phyloP scores from a whole-genome alignment of 352 stramenopile genomes.

The Pythium rhizo-oryzae region DNA sequence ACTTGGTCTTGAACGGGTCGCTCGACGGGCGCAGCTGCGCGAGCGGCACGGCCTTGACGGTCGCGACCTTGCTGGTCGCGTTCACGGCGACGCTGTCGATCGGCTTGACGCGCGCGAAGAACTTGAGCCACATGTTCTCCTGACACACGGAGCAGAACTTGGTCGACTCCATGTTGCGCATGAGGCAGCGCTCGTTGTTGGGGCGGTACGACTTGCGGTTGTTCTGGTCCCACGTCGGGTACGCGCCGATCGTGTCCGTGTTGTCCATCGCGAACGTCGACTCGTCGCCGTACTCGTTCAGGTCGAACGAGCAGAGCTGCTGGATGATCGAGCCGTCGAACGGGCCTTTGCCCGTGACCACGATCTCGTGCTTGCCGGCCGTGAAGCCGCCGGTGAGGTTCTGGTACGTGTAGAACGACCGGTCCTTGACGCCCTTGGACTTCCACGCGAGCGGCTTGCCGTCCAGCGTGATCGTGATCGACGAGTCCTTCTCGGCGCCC shows the following conservation, averaged over 20 bases:
- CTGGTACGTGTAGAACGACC: constrained; percentile 35
- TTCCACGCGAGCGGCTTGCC: constrained; percentile 30
- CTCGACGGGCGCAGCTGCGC: constrained; percentile 28
- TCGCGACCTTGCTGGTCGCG: constrained; percentile 11
- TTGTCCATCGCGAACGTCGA: constrained; percentile 29
- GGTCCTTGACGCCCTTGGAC: constrained; percentile 35
- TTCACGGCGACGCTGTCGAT: constrained; percentile 35
- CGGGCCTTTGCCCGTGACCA: constrained; percentile 29
- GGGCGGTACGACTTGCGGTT: constrained; percentile 36
- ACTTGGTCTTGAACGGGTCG: constrained; percentile 34
- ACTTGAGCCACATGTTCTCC: constrained; percentile 44
- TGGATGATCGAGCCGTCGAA: constrained; percentile 35
- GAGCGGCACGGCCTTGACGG: constrained; percentile 36
- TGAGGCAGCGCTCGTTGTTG: constrained; percentile 40
- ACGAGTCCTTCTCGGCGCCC: constrained; percentile 31
- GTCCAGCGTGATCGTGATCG: constrained; percentile 34
- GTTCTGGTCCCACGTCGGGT: constrained; percentile 38
- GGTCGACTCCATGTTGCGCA: constrained; percentile 45
- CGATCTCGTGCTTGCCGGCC: constrained; percentile 30
- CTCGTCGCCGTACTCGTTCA: constrained; percentile 39
- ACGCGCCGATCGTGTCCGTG: constrained; percentile 32
- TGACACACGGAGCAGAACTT: constrained; percentile 41
- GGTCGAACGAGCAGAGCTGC: constrained; percentile 37
- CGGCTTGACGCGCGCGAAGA: constrained; percentile 36
- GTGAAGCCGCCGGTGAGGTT: constrained; percentile 29